Evolutionary conservation across 2,329 filamentous ascomycete genomes (phyloP).

Genomic region (Leptographium procerum): DNA sequence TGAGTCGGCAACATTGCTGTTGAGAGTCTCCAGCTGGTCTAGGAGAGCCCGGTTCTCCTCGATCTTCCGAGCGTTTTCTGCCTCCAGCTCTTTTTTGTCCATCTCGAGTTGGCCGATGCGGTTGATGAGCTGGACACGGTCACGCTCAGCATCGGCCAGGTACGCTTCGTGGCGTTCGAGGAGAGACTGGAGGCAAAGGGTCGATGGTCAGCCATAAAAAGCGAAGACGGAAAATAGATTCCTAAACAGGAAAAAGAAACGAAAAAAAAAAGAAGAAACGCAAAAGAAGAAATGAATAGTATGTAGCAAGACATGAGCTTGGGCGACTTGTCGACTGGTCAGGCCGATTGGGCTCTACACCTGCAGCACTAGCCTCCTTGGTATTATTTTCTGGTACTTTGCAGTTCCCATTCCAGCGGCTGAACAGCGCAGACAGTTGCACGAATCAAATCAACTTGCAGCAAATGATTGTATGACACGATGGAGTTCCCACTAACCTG

Average conservation of each 20-base stretch:
- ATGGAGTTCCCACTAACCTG: slow-evolving; percentile 59
- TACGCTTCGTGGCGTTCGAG: slow-evolving; percentile 88
- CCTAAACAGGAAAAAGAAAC: slow-evolving; percentile 6
- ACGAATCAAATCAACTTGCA: slow-evolving; percentile 1
- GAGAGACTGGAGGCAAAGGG: slow-evolving; percentile 62
- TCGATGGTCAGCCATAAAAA: not conserved
- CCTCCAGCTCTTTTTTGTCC: slow-evolving; percentile 63
- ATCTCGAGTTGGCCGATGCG: slow-evolving; percentile 67
- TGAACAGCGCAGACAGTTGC: too few species aligned
- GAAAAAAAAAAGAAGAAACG: slow-evolving; percentile 2
- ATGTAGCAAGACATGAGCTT: not conserved
- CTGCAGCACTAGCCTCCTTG: too few species aligned
- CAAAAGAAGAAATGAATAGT: not conserved
- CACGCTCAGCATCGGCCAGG: slow-evolving; percentile 81
- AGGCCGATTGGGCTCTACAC: too few species aligned
- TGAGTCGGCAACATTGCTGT: slow-evolving; percentile 65
- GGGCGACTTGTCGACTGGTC: too few species aligned
- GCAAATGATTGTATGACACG: too few species aligned
- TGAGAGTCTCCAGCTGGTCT: slow-evolving; percentile 75
- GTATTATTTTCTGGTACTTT: too few species aligned
- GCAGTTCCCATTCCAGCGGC: too few species aligned
- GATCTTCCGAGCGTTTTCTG: slow-evolving; percentile 63
- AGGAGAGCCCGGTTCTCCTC: slow-evolving; percentile 74
- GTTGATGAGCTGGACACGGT: slow-evolving; percentile 59
- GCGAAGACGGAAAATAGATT: not conserved